Base-by-base conservation (phyloP, 1,139 yeast genomes). In the Scheffersomyces titani region DNA sequence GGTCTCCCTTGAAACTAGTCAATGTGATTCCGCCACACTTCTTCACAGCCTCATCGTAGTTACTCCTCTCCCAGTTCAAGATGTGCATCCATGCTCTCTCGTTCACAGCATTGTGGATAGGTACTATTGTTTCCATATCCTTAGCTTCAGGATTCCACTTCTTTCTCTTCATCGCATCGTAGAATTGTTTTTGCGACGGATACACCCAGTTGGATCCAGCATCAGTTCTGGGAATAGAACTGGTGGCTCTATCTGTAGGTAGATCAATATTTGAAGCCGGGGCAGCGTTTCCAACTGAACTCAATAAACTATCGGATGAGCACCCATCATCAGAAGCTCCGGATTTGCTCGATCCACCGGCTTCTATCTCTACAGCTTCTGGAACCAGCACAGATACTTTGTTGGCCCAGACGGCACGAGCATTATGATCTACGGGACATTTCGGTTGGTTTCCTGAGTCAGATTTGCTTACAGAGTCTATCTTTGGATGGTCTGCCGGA, bases 141-240 rank as follows among this genome's bases (percentile, higher is more conserved):
- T 76, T 72, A 0, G 90, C 89, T 18, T 84, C 77, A 1, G 98
- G 98, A 55, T 87, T 82, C 93, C 97, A 92, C 59, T 90, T 84
- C 69, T 94, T 94, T 59, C 98, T 84, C 64, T 84, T 80, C 98
- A 94, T 94, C 16, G 98, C 98, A 60, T 91, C 96, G 70, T 80
- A 94, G 69, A 94, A 94, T 76, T 93, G 98, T 70, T 91, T 91
- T 70, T 94, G 97, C 1, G 97, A 90, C 9, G 99, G 99, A 68
- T 94, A 94, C 1, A 94, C 83, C 99, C 99, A 94, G 75, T 92
- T 89, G 1, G 78, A 62, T 3, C 76, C 74, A 21, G 78, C 70
- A 2, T 85, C 84, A 0, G 96, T 89, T 54, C 97, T 79, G 46
- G 98, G 98, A 53, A 93, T 93, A 1, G 96, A 84, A 21, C 96